Evolutionary conservation across 2,329 filamentous ascomycete species (phyloP), one percentile per base, ranked within the genome.

Genomic region (Allantophomopsis cytisporea): DNA sequence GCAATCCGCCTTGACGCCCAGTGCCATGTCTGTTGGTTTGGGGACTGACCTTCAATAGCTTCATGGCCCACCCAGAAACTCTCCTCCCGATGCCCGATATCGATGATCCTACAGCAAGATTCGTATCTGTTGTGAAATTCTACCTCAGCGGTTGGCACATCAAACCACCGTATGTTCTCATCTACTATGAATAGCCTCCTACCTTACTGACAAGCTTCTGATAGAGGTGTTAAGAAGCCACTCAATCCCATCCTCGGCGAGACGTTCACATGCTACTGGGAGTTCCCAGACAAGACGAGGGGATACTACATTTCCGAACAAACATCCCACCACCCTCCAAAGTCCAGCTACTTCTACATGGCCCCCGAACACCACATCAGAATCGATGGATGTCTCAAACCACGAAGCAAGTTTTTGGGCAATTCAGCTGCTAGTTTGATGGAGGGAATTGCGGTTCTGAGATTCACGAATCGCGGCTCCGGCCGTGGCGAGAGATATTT

Each of bases 121-220:
- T 98, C 56, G 78, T 96, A 21, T 84, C 87, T 12, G 91, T 98
- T 37, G 85, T 95, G 56, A 95, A 93, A 62, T 98, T 98, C 61
- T 98, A 98, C 61, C 69, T 98, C 35, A 94, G 87, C 60, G 91
- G 91, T 53, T 98, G 91, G 91, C 91, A 98, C 60, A 95, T 98
- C 58, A 91, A 89, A 61, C 91, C 91, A 55, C 83, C 87, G 86
- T 94, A 73, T 55, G 83, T 70, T 30, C 14, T 21, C 40, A 37
- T 7, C 2, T 15, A 34, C 7, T 30, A 14, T 31, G 21, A 16
- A 35, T 40, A 17, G 48, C 35, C 16, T 33, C 11, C 23, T 28
- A 35, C 12, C 6, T 17, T 38, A 36, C 20, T 43, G 6, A 37
- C 12, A 28, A 32, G n/a, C 18, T 14, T 21, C 21, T 31, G 31